phyloP scores from a whole-genome alignment of 805 yeast species.

The Myxozyma neglecta region DNA sequence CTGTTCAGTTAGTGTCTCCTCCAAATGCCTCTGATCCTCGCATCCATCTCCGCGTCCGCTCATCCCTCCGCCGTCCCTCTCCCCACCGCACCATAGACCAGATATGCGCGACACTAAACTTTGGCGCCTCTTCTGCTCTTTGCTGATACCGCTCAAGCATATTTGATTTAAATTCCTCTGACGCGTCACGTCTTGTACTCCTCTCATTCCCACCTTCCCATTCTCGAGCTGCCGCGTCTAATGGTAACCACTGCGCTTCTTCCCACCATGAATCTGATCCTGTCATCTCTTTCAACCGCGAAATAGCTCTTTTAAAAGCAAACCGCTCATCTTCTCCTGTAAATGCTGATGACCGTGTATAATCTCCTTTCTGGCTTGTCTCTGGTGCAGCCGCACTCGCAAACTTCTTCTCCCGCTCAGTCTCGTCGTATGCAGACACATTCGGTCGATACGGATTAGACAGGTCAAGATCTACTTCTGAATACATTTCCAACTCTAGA shows the following conservation, averaged over 20 bases:
- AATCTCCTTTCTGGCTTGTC: constrained; percentile 40
- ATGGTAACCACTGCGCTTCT: constrained; percentile 58
- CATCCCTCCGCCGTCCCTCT: constrained; percentile 51
- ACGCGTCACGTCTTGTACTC: constrained; percentile 21
- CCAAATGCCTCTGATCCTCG: constrained; percentile 39
- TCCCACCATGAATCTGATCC: constrained; percentile 54
- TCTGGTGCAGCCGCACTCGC: constrained; percentile 12
- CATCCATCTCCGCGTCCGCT: constrained; percentile 59
- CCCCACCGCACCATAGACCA: constrained; percentile 73
- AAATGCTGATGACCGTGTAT: constrained; percentile 53
- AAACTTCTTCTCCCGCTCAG: constrained; percentile 20
- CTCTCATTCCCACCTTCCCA: constrained; percentile 19
- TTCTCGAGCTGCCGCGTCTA: constrained; percentile 58
- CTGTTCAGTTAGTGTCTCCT: not conserved
- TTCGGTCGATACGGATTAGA: constrained; percentile 70
- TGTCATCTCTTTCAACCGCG: constrained; percentile 62
- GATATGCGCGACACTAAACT: constrained; percentile 51
- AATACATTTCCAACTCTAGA: constrained; percentile 66
- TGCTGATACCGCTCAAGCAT: constrained; percentile 53
- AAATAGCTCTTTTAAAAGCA: constrained; percentile 70
- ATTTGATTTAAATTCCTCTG: constrained; percentile 37
- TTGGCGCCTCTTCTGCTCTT: constrained; percentile 43
- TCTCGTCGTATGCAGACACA: constrained; percentile 60
- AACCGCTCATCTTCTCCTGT: constrained; percentile 78
- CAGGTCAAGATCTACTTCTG: constrained; percentile 60